Evolutionary conservation across 139 green algal species (phyloP).

Genomic region (Tetradesmus lagerheimii): DNA sequence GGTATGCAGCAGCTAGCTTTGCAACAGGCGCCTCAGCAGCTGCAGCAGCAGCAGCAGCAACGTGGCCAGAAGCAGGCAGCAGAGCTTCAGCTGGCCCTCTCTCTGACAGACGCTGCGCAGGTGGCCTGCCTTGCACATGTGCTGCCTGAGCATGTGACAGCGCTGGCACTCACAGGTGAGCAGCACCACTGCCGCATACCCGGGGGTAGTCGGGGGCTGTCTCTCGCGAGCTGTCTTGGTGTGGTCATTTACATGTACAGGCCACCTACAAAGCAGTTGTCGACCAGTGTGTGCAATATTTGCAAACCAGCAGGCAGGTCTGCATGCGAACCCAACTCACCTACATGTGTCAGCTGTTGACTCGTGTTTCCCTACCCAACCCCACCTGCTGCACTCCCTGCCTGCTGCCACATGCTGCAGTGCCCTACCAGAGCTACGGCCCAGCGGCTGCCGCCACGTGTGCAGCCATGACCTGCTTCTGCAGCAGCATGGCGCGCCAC

Average conservation of each 20-base stretch:
- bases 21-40: neutral
- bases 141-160: neutral
- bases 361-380: too few relatives aligned
- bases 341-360: too few relatives aligned
- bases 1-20: neutral
- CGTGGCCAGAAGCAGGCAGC: neutral
- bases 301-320: too few relatives aligned
- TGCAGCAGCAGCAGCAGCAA: neutral
- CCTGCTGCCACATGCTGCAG: too few relatives aligned
- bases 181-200: neutral
- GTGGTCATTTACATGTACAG: too few relatives aligned
- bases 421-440: constrained; percentile 16
- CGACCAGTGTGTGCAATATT: too few relatives aligned
- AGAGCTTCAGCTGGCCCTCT: neutral
- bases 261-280: too few relatives aligned
- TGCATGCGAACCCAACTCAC: too few relatives aligned
- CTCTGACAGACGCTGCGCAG: neutral
- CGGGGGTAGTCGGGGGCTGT: too few relatives aligned
- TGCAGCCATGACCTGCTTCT: neutral
- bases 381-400: too few relatives aligned
- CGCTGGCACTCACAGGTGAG: constrained; percentile 22
- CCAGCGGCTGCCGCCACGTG: constrained; percentile 6
- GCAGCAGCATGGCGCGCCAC: neutral
- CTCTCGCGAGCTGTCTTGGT: too few relatives aligned
- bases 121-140: neutral